Percentiles rank a stretch among this genome's conserved stretches.
phyloP scores from a whole-genome alignment of 192 early-diverging fungal species.

The Coemansia sp. region DNA sequence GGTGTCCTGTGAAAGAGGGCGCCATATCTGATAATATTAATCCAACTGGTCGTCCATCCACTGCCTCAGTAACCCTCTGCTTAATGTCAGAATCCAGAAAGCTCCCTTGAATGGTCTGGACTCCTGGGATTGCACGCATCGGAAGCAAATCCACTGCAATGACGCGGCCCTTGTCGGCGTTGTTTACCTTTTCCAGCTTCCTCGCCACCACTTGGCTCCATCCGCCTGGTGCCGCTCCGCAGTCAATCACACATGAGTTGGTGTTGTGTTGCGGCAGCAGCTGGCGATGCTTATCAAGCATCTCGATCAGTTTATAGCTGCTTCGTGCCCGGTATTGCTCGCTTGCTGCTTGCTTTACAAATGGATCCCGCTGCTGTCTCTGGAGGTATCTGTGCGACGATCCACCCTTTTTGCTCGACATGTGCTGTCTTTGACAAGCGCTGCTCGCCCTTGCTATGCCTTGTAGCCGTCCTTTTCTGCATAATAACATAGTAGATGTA shows the following conservation, averaged over 20 bases:
- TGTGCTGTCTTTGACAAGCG: slow-evolving; percentile 1
- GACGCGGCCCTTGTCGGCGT: slow-evolving; percentile 21
- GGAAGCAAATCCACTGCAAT: slow-evolving; percentile 71
- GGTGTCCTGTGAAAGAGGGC: slow-evolving; percentile 72
- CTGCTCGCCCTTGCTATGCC: no score
- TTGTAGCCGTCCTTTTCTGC: no score
- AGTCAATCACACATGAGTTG: slow-evolving; percentile 55
- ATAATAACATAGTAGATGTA: no score
- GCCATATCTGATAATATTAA: slow-evolving; percentile 75
- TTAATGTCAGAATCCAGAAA: slow-evolving; percentile 56
- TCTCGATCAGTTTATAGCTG: slow-evolving; percentile 69
- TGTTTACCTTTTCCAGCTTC: slow-evolving; percentile 11
- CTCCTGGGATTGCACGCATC: slow-evolving; percentile 67
- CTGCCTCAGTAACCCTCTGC: slow-evolving; percentile 21
- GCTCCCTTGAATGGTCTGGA: slow-evolving; percentile 65
- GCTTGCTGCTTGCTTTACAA: slow-evolving; percentile 56
- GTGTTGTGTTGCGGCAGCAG: slow-evolving; percentile 17
- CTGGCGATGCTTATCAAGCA: slow-evolving; percentile 54
- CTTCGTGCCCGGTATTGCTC: slow-evolving; percentile 70
- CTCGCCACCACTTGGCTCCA: slow-evolving; percentile 72
- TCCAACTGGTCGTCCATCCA: slow-evolving; percentile 46
- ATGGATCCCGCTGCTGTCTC: slow-evolving; percentile 69
- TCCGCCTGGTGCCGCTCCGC: slow-evolving; percentile 74
- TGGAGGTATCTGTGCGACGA: slow-evolving; percentile 63
- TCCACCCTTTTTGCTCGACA: slow-evolving; percentile 38